phyloP scores from a whole-genome alignment of 2,329 filamentous ascomycete genomes.

The Falciphora oryzae region DNA sequence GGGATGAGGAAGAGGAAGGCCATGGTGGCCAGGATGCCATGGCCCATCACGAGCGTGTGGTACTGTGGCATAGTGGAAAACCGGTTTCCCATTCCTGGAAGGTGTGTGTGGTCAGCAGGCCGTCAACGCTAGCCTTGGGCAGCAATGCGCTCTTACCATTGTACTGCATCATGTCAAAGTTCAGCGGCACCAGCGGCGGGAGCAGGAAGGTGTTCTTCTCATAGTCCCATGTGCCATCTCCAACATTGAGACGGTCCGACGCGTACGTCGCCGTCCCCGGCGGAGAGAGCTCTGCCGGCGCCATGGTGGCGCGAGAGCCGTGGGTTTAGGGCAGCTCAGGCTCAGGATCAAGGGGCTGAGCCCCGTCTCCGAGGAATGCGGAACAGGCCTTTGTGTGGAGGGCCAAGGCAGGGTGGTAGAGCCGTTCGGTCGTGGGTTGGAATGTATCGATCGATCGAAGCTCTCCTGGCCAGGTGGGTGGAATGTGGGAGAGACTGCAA shows the following conservation, averaged over 20 bases:
- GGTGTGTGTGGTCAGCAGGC: background rate
- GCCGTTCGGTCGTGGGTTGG: no score
- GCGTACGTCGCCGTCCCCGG: conserved; percentile 68
- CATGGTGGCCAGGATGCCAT: conserved; percentile 66
- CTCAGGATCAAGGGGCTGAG: background rate
- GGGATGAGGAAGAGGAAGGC: conserved; percentile 72
- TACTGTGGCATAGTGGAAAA: conserved; percentile 67
- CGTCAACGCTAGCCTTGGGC: background rate
- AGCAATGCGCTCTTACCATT: conserved; percentile 54
- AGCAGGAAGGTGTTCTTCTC: conserved; percentile 71
- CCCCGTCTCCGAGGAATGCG: conserved; percentile 8
- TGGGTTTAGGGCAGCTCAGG: background rate
- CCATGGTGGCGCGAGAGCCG: conserved; percentile 45
- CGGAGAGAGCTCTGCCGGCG: conserved; percentile 58
- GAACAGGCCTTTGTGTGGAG: background rate
- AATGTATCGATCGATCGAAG: background rate
- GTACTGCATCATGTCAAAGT: conserved; percentile 77
- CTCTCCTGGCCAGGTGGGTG: background rate
- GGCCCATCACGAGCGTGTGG: conserved; percentile 62
- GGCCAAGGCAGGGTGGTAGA: background rate
- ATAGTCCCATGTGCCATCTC: conserved; percentile 80
- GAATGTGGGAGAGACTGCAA: background rate
- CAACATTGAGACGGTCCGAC: conserved; percentile 69
- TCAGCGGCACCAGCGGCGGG: conserved; percentile 69
- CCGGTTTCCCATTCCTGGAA: conserved; percentile 72